Percentiles rank a stretch among this genome's conserved stretches.
Evolutionary conservation across 2,329 filamentous ascomycete genomes (phyloP).

Genomic region (Botrytis fabae): DNA sequence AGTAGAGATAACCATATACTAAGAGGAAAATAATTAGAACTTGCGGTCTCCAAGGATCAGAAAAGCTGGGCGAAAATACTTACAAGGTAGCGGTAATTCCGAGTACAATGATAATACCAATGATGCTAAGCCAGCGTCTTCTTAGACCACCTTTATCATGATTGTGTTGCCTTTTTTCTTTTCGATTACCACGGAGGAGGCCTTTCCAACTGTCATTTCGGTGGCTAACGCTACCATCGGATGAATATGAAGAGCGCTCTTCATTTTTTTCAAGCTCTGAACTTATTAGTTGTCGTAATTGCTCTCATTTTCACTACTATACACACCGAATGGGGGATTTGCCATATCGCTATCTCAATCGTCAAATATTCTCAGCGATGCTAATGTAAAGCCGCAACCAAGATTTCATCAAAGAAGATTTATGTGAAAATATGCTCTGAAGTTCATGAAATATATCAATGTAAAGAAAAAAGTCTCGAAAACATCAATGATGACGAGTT

Average conservation of each 20-base stretch:
- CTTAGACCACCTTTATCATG: not conserved
- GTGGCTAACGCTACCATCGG: not conserved
- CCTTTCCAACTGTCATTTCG: not conserved
- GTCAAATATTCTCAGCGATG: not conserved
- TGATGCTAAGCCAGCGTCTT: not conserved
- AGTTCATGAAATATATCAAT: not conserved
- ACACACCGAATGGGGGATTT: not conserved
- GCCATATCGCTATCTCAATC: not conserved
- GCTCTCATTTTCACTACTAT: not conserved
- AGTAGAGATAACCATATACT: not conserved
- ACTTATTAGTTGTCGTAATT: not conserved
- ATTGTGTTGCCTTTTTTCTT: not conserved
- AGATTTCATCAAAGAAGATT: rapidly evolving
- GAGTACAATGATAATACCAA: not conserved
- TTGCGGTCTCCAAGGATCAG: not conserved
- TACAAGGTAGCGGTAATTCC: not conserved
- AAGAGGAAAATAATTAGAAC: not conserved
- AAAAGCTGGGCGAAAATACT: not conserved
- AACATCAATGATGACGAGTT: not conserved
- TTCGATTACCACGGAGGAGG: not conserved
- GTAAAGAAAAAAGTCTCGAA: not conserved
- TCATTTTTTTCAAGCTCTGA: not conserved
- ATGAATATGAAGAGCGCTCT: not conserved
- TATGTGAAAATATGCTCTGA: not conserved
- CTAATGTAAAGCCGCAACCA: too few species aligned